Evolutionary conservation across 2,329 filamentous ascomycete genomes (phyloP).

Genomic region (Botrytis fabae): DNA sequence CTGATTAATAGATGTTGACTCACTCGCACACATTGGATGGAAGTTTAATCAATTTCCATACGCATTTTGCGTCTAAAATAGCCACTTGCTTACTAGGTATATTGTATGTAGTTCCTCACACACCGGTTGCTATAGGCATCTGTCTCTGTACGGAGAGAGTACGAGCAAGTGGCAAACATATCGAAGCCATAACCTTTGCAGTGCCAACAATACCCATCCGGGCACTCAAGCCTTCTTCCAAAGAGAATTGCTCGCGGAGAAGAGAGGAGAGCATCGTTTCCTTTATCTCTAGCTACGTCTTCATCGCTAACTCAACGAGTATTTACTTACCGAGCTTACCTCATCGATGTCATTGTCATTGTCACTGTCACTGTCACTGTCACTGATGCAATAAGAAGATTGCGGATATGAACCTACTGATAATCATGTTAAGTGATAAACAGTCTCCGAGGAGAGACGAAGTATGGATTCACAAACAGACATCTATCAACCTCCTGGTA

Average conservation of each 20-base stretch:
- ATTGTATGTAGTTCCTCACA: background rate
- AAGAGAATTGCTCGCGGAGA: background rate
- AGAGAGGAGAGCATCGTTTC: background rate
- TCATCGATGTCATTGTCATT: background rate
- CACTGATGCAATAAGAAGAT: background rate
- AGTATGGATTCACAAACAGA: background rate
- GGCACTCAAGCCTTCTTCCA: background rate
- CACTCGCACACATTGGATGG: background rate
- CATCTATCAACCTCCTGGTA: background rate
- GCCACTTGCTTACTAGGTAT: background rate
- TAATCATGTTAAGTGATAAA: background rate
- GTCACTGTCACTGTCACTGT: background rate
- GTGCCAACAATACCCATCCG: background rate
- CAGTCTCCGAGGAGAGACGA: background rate
- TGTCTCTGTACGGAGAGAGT: background rate
- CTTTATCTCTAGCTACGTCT: background rate
- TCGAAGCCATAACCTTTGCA: background rate
- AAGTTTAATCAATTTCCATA: background rate
- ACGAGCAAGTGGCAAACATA: background rate
- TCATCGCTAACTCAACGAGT: background rate
- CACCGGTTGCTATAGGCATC: too few relatives aligned
- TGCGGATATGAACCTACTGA: background rate
- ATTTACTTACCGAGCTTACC: background rate
- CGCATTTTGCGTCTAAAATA: background rate
- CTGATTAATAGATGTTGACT: background rate